Percentiles rank a stretch among this genome's conserved stretches.
phyloP scores from a whole-genome alignment of 2,329 filamentous ascomycete genomes.

The Malbranchea cinnamomea region DNA sequence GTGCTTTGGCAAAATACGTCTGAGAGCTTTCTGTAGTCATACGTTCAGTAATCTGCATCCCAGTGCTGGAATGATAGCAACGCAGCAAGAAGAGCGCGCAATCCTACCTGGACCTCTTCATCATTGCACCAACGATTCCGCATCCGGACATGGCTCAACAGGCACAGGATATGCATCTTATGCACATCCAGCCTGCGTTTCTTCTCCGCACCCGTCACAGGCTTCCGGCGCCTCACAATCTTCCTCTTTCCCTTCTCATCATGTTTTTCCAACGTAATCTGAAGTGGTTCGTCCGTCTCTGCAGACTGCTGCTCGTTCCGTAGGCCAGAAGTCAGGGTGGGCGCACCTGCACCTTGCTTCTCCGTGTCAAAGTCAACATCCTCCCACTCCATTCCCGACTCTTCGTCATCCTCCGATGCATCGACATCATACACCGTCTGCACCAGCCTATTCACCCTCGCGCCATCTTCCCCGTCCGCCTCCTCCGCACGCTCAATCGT shows the following conservation, averaged over 20 bases:
- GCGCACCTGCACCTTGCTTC: slow-evolving; percentile 13
- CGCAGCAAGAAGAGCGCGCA: background rate
- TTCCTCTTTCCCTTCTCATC: slow-evolving; percentile 14
- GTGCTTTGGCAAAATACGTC: slow-evolving; percentile 49
- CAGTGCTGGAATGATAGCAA: no score
- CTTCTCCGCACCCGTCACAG: slow-evolving; percentile 42
- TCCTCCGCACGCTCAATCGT: background rate
- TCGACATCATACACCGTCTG: slow-evolving; percentile 36
- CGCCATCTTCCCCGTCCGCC: background rate
- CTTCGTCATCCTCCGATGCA: slow-evolving; percentile 34
- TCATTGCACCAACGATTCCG: slow-evolving; percentile 89
- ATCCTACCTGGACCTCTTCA: slow-evolving; percentile 43
- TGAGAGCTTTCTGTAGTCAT: slow-evolving; percentile 34
- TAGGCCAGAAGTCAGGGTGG: slow-evolving; percentile 14
- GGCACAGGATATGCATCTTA: slow-evolving; percentile 69
- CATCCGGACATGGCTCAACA: slow-evolving; percentile 60
- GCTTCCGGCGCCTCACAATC: slow-evolving; percentile 30
- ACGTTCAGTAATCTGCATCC: no score
- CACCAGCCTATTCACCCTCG: slow-evolving; percentile 8
- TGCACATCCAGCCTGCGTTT: slow-evolving; percentile 59
- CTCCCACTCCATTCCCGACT: slow-evolving; percentile 42
- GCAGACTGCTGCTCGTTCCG: slow-evolving; percentile 9
- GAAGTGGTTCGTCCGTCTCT: slow-evolving; percentile 14
- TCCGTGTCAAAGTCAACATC: slow-evolving; percentile 37
- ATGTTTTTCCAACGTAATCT: slow-evolving; percentile 25